Evolutionary conservation across 2,329 filamentous ascomycete species (phyloP), one percentile per base, ranked within the genome.

Genomic region (Podosphaera xanthii): DNA sequence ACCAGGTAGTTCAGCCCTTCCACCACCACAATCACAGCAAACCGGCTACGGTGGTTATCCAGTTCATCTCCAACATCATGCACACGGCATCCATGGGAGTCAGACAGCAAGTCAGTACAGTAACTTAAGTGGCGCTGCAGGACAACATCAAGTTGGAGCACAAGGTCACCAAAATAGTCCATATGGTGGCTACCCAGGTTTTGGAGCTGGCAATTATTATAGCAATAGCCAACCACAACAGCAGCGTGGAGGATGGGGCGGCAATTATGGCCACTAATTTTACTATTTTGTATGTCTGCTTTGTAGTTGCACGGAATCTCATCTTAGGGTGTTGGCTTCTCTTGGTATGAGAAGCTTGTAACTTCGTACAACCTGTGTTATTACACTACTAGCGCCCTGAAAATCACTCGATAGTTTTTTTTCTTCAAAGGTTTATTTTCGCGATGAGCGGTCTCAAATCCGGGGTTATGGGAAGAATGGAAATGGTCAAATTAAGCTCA

Each of bases 121-220:
- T 30, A 67, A 64, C 50, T 72, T 79, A 46, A 76, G 75, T 55
- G 75, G 75, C 59, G 76, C 75, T 54, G 71, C 77, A 54, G 75
- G 75, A 52, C 70, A 69, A 50, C 74, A 76, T 62, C 73, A 75
- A 63, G 71, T 70, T 59, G 65, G 61, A 61, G 71, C 69, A 35
- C 72, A 72, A 61, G 72, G 70, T 38, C 72, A 71, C 60, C 71
- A 73, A 61, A 68, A 62, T 62, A 70, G 67, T 67, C 74, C 75
- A 67, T 69, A 71, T 64, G 67, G 68, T 60, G 72, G 70, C 60
- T 73, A 74, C 62, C 75, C 68, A 71, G 73, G 61, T 69, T 73
- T 68, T 68, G 74, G 72, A 53, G 71, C 65, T 55, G 70, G 64
- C 59, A 70, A 67, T 59, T 69, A 72, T 59, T 69, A 69, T 59